These are phyloP conservation scores for Blastocystis sp. DNA, from an alignment of 352 stramenopile genomes.

Conservation along the genomic window DNA sequence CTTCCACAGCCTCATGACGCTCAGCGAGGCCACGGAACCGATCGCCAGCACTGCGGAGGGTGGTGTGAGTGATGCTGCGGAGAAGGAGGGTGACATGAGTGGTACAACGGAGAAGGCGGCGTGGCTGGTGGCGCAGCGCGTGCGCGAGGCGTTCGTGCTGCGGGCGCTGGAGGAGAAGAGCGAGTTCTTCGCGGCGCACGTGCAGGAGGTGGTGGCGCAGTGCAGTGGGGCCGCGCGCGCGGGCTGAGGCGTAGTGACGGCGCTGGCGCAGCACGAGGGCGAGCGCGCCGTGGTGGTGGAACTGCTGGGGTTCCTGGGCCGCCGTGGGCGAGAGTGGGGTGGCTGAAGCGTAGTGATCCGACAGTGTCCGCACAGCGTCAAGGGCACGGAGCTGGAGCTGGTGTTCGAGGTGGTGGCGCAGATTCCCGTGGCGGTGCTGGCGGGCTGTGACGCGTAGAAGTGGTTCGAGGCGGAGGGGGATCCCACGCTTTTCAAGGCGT, in stretches of 20 bases:
- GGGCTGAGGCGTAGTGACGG: constrained; percentile 6
- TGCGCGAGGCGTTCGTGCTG: not conserved
- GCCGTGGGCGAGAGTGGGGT: not conserved
- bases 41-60: too few species aligned
- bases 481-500: not conserved
- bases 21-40: too few species aligned
- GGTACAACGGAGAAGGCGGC: not conserved
- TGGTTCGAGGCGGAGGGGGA: constrained; percentile 17
- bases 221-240: not conserved
- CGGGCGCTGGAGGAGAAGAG: not conserved
- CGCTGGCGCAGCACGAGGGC: not conserved
- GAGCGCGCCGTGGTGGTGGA: not conserved
- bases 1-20: not conserved
- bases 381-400: constrained; percentile 9
- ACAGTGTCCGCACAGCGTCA: not conserved
- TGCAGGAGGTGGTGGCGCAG: not conserved
- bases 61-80: too few species aligned
- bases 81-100: not conserved
- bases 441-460: not conserved
- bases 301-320: not conserved
- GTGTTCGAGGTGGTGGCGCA: constrained; percentile 31
- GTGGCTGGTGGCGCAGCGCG: not conserved
- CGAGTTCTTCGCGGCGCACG: not conserved
- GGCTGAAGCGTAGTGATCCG: constrained; percentile 20
- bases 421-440: not conserved